phyloP scores from a whole-genome alignment of 805 yeast genomes.

The Saturnispora kantuleensis region DNA sequence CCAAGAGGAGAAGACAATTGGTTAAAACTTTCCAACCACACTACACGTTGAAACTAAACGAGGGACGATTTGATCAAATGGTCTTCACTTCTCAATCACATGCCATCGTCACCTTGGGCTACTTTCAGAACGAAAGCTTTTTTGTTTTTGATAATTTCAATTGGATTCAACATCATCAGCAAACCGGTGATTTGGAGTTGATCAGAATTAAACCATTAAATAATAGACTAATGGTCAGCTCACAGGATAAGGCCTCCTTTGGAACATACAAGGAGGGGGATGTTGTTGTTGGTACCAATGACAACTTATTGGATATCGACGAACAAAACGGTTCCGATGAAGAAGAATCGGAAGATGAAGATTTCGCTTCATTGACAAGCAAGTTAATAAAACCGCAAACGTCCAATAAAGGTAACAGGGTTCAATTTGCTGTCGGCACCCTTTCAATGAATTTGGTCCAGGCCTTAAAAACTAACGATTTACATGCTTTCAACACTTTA shows the following conservation, averaged over 20 bases:
- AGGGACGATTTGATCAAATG: constrained; percentile 18
- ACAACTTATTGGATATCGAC: constrained; percentile 43
- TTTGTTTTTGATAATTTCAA: constrained; percentile 47
- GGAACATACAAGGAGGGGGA: constrained; percentile 15
- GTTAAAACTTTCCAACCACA: constrained; percentile 44
- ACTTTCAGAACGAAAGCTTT: constrained; percentile 53
- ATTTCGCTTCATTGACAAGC: constrained; percentile 40
- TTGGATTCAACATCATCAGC: constrained; percentile 31
- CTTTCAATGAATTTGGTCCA: constrained; percentile 79
- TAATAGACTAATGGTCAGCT: constrained; percentile 33
- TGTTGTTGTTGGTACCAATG: constrained; percentile 36
- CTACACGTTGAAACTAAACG: constrained; percentile 34
- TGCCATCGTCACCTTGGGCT: constrained; percentile 32
- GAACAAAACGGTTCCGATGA: constrained; percentile 44
- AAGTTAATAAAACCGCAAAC: constrained; percentile 28
- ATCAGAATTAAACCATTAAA: constrained; percentile 17
- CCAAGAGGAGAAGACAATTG: constrained; percentile 20
- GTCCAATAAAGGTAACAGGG: constrained; percentile 27
- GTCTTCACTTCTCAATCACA: constrained; percentile 22
- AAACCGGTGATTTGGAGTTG: constrained; percentile 16
- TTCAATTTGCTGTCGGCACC: constrained; percentile 60
- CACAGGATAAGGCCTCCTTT: constrained; percentile 22
- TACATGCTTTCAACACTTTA: constrained; percentile 75
- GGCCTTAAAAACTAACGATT: constrained; percentile 82
- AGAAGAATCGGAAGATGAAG: constrained; percentile 32